A percentile compares a stretch with the other conserved stretches of the same genome.
These are phyloP conservation scores for Litsea cubeba DNA, from an alignment of 164 flowering plant genomes.

Conservation along the genomic window DNA sequence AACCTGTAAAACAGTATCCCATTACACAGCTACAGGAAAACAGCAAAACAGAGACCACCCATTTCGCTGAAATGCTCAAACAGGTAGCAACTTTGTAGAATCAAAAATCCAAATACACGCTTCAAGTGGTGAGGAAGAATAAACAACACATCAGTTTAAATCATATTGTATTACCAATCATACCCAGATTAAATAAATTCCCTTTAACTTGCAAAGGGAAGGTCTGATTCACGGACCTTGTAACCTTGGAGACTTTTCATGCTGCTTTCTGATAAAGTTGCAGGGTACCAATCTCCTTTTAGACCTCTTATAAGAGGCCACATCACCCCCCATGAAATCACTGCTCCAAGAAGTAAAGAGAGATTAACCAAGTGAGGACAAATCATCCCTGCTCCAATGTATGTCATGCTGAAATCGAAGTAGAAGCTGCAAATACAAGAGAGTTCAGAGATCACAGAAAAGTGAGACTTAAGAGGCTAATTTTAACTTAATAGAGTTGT, in stretches of 20 bases:
- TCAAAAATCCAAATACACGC: too few species aligned
- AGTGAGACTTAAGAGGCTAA: background rate
- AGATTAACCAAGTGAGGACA: constrained; percentile 83
- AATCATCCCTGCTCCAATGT: constrained; percentile 92
- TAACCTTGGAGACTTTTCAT: constrained; percentile 91
- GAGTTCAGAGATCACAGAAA: background rate
- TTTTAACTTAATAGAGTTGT: background rate
- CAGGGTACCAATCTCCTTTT: constrained; percentile 80
- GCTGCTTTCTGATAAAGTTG: constrained; percentile 48
- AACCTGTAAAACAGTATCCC: background rate
- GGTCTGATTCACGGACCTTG: constrained; percentile 41
- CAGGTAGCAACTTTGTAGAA: background rate
- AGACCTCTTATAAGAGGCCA: constrained; percentile 72
- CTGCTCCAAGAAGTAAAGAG: constrained; percentile 81
- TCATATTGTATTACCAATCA: background rate
- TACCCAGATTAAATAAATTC: background rate
- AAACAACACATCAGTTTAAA: background rate
- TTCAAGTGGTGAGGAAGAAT: background rate
- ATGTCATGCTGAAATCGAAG: constrained; percentile 80
- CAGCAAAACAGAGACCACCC: background rate
- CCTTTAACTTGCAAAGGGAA: background rate
- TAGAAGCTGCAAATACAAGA: constrained; percentile 56
- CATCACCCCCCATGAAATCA: constrained; percentile 90
- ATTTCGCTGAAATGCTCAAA: background rate
- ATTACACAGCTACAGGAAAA: background rate